Evolutionary conservation across 768 basidiomycete genomes (phyloP).

Genomic region (Hortiboletus campestris): DNA sequence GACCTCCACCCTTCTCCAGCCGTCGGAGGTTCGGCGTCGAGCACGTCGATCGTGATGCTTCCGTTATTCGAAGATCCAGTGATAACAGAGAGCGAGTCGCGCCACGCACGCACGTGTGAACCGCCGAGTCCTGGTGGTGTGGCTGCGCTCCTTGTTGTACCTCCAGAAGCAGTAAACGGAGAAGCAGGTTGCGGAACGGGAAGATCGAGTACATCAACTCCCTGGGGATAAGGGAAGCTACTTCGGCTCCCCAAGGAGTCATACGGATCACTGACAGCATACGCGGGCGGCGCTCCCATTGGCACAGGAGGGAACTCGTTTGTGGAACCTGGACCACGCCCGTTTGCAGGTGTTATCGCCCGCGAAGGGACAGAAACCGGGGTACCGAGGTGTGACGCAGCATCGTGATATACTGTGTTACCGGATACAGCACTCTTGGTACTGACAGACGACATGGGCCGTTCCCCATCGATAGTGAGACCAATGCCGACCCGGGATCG

Average conservation of each 20-base stretch:
- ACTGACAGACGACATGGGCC: constrained; percentile 61
- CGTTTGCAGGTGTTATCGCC: constrained; percentile 45
- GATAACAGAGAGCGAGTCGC: constrained; percentile 34
- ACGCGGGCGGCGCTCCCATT: constrained; percentile 30
- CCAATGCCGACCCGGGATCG: constrained; percentile 37
- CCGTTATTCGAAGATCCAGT: constrained; percentile 32
- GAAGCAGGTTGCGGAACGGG: constrained; percentile 58
- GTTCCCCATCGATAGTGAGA: constrained; percentile 38
- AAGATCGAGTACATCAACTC: constrained; percentile 50
- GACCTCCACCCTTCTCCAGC: constrained; percentile 62
- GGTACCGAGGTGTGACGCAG: constrained; percentile 45
- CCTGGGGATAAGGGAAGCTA: constrained; percentile 27
- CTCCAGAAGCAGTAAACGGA: constrained; percentile 44
- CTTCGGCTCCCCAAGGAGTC: constrained; percentile 23
- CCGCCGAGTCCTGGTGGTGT: constrained; percentile 40
- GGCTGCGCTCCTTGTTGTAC: constrained; percentile 18
- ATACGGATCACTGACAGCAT: constrained; percentile 31
- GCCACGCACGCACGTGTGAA: constrained; percentile 33
- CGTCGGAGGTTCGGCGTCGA: constrained; percentile 68
- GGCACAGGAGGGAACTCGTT: constrained; percentile 19
- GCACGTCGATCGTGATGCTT: constrained; percentile 50
- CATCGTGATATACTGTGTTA: constrained; percentile 63
- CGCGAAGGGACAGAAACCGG: constrained; percentile 42
- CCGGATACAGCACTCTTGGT: constrained; percentile 51
- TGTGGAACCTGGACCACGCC: constrained; percentile 15